phyloP scores from a whole-genome alignment of 306 rosid species.

The Cicer pinnatifidum region DNA sequence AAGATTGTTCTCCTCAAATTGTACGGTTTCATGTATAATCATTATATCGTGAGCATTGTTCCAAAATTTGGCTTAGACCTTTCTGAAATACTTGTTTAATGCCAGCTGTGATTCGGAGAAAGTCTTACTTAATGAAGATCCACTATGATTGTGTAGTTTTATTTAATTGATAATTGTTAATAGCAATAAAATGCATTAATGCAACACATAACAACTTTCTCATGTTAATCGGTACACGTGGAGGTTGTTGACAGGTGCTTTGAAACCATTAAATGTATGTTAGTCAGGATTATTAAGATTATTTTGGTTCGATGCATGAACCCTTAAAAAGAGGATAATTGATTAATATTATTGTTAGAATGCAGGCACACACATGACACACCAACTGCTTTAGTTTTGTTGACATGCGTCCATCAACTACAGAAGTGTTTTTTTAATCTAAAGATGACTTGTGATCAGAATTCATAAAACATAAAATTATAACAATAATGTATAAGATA shows the following conservation, averaged over 20 bases:
- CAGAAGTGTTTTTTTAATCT: neutral
- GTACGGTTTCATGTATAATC: neutral
- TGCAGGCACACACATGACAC: slow-evolving; percentile 25
- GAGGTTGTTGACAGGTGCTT: slow-evolving; percentile 25
- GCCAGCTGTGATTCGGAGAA: neutral
- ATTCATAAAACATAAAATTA: neutral
- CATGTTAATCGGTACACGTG: neutral
- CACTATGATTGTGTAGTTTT: slow-evolving; percentile 14
- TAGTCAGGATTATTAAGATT: slow-evolving; percentile 34
- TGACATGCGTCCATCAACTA: slow-evolving; percentile 25
- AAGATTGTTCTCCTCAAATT: too few species aligned
- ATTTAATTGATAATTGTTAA: neutral
- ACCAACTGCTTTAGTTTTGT: slow-evolving; percentile 20
- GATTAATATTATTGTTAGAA: neutral
- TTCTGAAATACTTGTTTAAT: neutral
- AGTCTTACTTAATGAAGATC: slow-evolving; percentile 24
- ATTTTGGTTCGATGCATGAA: slow-evolving; percentile 29
- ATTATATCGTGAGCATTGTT: neutral
- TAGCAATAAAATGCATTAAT: slow-evolving; percentile 10
- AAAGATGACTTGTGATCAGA: neutral
- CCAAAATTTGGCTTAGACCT: neutral
- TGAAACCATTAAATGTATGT: slow-evolving; percentile 19
- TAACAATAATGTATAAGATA: too few species aligned
- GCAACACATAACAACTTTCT: slow-evolving; percentile 11
- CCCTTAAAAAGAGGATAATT: neutral